Evolutionary conservation across 2,329 filamentous ascomycete species (phyloP), one percentile per base, ranked within the genome.

Genomic region (Chaetothyriales sp.): DNA sequence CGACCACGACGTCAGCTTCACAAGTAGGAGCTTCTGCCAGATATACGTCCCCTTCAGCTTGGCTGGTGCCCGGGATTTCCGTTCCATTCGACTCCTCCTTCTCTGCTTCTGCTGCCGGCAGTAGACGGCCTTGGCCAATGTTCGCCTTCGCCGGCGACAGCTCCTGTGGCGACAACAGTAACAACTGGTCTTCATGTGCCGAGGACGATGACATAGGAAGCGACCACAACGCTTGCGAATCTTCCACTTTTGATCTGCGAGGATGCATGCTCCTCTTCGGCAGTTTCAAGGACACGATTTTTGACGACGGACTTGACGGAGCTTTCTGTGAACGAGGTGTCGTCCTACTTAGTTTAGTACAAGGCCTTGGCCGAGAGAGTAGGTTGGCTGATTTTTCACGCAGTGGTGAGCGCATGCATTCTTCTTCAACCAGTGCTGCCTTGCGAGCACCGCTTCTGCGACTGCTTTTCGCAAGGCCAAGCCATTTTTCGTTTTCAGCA

Each of bases 191-290:
- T 37, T 28, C 43, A 20, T 13, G 13, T 22, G 28, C n/a, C 19
- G 51, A 44, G 28, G 48, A 52, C 18, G 58, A 58, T 29, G 59
- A 59, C n/a, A 53, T 54, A n/a, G 55, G 57, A 15, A 61, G 46
- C 4, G 58, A 59, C 54, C 56, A 59, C 8, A 59, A 10, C 20
- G 40, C 43, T 49, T 59, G 55, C 13, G 57, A 57, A 28, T 58
- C 50, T 19, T 57, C 58, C 40, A 57, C 47, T 7, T 48, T 46
- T 13, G 48, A 7, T 13, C 33, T 18, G 22, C 20, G 49, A 47
- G 37, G 55, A 33, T 19, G 7, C 29, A 15, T 18, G 6, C 25
- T 40, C 15, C 53, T 50, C 43, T 55, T 55, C 6, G 53, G 52
- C 15, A 59, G 51, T 40, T 58, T 60, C 33, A 58, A 48, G 22